These are phyloP conservation scores for Pisolithus thermaeus DNA, from an alignment of 1,284 basidiomycete genomes.

Conservation along the genomic window DNA sequence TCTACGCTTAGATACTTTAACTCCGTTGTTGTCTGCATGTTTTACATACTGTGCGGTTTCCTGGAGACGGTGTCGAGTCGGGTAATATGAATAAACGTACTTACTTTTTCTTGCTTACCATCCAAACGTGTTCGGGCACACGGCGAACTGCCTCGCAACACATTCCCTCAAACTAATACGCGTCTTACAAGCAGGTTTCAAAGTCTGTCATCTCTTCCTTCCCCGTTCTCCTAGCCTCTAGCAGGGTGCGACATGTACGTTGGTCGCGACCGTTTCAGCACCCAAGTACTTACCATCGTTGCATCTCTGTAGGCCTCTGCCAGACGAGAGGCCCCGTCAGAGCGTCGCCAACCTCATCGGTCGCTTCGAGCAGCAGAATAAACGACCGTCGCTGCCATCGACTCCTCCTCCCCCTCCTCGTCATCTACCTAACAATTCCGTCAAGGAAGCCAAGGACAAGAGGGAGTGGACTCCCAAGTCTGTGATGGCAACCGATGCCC, in stretches of 20 bases:
- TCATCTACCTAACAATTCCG: constrained; percentile 55
- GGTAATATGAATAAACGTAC: too few relatives aligned
- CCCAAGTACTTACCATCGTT: constrained; percentile 5
- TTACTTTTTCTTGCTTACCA: too few relatives aligned
- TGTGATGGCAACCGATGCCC: constrained; percentile 28
- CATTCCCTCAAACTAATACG: constrained; percentile 7
- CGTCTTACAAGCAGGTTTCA: constrained; percentile 6
- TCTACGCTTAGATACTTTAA: not conserved
- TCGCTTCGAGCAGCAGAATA: constrained; percentile 72
- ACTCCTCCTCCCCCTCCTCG: constrained; percentile 37
- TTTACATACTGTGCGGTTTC: too few relatives aligned
- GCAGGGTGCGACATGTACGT: constrained; percentile 23
- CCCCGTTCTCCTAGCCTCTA: constrained; percentile 8
- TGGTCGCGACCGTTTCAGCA: constrained; percentile 9
- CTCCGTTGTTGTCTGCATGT: constrained; percentile 7
- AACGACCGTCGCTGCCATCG: constrained; percentile 42
- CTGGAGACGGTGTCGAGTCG: too few relatives aligned
- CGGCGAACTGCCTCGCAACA: constrained; percentile 20
- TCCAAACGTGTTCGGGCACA: not conserved
- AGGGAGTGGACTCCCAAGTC: constrained; percentile 71
- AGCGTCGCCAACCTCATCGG: constrained; percentile 82
- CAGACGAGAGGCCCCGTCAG: constrained; percentile 75
- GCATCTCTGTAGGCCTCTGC: constrained; percentile 53
- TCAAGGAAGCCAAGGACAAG: constrained; percentile 60
- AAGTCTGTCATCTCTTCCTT: not conserved